Evolutionary conservation across 495 filamentous ascomycete species (phyloP).

Genomic region (Bacidia gigantensis): DNA sequence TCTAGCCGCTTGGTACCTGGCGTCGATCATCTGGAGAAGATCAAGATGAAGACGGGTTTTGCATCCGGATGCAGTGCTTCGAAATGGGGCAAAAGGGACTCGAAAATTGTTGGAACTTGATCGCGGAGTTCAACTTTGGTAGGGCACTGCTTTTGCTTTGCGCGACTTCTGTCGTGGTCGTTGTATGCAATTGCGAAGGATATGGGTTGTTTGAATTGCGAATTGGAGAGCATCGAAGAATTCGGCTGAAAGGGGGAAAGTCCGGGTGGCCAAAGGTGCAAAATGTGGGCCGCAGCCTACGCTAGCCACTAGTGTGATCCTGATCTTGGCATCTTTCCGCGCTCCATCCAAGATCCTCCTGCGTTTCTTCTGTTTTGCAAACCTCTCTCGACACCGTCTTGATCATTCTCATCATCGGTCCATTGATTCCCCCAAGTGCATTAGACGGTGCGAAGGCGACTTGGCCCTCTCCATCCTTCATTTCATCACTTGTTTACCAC

Average conservation of each 20-base stretch:
- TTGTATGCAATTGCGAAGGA: not conserved
- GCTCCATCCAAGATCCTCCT: not conserved
- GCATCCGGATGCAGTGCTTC: not conserved
- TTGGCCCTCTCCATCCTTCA: too few species aligned
- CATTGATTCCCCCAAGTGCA: too few species aligned
- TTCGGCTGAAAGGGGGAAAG: not conserved
- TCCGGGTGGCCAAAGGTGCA: not conserved
- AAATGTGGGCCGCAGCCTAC: too few species aligned
- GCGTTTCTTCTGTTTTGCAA: not conserved
- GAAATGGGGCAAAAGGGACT: not conserved
- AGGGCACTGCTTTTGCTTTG: not conserved
- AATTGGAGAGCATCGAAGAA: not conserved
- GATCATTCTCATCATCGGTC: not conserved
- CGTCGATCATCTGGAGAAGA: not conserved
- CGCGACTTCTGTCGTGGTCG: not conserved
- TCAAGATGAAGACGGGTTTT: not conserved
- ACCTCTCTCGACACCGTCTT: not conserved
- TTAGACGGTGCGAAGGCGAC: too few species aligned
- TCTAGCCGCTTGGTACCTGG: not conserved
- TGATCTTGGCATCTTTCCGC: too few species aligned
- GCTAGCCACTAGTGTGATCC: too few species aligned
- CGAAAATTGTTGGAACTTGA: not conserved
- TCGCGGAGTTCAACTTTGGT: not conserved
- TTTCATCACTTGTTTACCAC: too few species aligned
- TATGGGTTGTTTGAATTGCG: not conserved